Evolutionary conservation across 805 yeast genomes (phyloP).

Genomic region (Hanseniaspora mollemarum): DNA sequence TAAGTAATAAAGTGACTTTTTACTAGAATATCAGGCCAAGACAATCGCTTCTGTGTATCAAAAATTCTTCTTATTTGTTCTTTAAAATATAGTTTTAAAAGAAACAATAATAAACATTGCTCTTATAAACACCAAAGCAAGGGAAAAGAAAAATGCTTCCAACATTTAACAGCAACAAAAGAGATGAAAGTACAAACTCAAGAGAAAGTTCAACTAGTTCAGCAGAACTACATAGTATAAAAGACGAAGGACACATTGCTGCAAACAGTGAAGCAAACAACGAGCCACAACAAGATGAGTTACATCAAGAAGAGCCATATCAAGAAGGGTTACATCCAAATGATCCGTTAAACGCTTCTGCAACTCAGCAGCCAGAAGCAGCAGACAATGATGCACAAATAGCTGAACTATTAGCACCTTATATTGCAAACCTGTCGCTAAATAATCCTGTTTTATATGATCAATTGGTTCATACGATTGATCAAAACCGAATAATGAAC

Average conservation of each 20-base stretch:
- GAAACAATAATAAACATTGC: neutral
- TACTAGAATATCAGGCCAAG: too few relatives aligned
- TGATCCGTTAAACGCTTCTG: neutral
- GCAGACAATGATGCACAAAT: constrained; percentile 9
- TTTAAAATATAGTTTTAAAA: too few relatives aligned
- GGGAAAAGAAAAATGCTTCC: constrained; percentile 1
- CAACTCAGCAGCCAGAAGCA: neutral
- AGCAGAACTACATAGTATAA: neutral
- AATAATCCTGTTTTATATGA: constrained; percentile 5
- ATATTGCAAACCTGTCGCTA: constrained; percentile 9
- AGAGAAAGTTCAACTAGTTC: neutral
- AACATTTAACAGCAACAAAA: neutral
- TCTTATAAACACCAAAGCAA: neutral
- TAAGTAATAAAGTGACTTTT: too few relatives aligned
- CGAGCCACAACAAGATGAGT: neutral
- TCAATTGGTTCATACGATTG: constrained; percentile 11
- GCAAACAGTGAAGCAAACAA: neutral
- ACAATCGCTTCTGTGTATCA: too few relatives aligned
- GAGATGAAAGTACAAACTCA: neutral
- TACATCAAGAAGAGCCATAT: neutral
- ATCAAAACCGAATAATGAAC: constrained; percentile 9
- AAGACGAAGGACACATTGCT: neutral
- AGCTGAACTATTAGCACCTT: constrained; percentile 2
- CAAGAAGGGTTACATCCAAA: neutral
- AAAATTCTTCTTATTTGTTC: too few relatives aligned